Evolutionary conservation across 441 rosid species (phyloP).

Genomic region (Erodium chrysanthum): DNA sequence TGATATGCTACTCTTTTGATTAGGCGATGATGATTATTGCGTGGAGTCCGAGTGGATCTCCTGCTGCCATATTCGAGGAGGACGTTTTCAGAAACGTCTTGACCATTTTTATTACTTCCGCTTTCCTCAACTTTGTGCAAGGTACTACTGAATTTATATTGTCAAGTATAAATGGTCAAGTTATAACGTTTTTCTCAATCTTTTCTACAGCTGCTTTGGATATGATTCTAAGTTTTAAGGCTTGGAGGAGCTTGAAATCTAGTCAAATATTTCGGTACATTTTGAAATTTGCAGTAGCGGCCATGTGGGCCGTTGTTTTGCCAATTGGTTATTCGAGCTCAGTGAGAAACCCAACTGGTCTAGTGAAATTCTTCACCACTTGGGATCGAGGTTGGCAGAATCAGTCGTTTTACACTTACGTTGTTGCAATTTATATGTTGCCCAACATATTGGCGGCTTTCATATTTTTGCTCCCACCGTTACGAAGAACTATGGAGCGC

Average conservation of each 20-base stretch:
- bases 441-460: conserved; percentile 74
- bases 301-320: conserved; percentile 73
- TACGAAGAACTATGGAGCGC: conserved; percentile 75
- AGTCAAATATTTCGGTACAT: conserved; percentile 72
- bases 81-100: conserved; percentile 55
- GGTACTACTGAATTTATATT: conserved; percentile 35
- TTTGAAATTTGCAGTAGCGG: conserved; percentile 69
- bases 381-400: conserved; percentile 62
- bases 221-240: conserved; percentile 69
- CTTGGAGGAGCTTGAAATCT: conserved; percentile 79
- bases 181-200: not conserved
- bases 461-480: conserved; percentile 65
- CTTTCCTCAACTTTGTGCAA: conserved; percentile 77
- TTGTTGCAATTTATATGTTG: conserved; percentile 68
- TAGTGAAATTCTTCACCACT: conserved; percentile 54
- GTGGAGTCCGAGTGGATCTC: conserved; percentile 72
- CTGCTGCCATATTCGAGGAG: conserved; percentile 44
- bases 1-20: conserved; percentile 18
- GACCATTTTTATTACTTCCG: conserved; percentile 82
- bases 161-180: too few species aligned
- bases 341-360: conserved; percentile 66
- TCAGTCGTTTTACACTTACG: conserved; percentile 57
- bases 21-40: conserved; percentile 95
- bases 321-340: conserved; percentile 71
- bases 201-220: conserved; percentile 64